phyloP scores from a whole-genome alignment of 2,329 filamentous ascomycete species.

The Beauveria sp. region DNA sequence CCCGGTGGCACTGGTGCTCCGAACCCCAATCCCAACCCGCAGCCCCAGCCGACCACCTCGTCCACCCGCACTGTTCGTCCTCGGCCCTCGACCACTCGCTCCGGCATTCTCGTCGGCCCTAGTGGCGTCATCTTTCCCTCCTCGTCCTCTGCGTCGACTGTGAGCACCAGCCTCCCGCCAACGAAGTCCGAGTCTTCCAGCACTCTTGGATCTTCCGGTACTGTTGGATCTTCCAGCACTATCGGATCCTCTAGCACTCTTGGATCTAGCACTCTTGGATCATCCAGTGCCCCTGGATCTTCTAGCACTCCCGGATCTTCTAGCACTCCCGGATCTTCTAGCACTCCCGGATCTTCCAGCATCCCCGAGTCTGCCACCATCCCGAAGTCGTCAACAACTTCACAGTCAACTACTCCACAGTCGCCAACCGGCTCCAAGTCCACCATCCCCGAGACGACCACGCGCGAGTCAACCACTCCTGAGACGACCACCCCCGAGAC shows the following conservation, averaged over 20 bases:
- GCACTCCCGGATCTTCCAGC: too few species aligned
- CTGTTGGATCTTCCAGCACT: background rate
- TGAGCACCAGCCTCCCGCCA: background rate
- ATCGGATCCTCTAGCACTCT: background rate
- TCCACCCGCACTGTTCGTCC: slow-evolving; percentile 13
- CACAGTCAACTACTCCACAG: too few species aligned
- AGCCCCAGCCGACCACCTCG: slow-evolving; percentile 13
- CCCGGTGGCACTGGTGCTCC: slow-evolving; percentile 10
- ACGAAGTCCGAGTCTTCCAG: background rate
- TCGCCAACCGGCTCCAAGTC: too few species aligned
- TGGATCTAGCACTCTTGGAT: background rate
- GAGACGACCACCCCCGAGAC: too few species aligned
- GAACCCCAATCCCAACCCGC: slow-evolving; percentile 12
- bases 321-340: too few species aligned
- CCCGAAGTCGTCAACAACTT: too few species aligned
- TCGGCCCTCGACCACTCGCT: slow-evolving; percentile 8
- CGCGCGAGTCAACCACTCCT: too few species aligned
- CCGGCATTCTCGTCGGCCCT: slow-evolving; percentile 21
- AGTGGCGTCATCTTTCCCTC: slow-evolving; percentile 18
- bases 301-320: too few species aligned
- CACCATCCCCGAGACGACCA: too few species aligned
- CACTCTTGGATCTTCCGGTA: background rate
- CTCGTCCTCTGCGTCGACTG: background rate
- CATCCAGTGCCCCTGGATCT: too few species aligned
- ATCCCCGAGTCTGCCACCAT: background rate